These are phyloP conservation scores for Tricladium varicosporioides DNA, from an alignment of 2,329 filamentous ascomycete genomes.

Conservation along the genomic window DNA sequence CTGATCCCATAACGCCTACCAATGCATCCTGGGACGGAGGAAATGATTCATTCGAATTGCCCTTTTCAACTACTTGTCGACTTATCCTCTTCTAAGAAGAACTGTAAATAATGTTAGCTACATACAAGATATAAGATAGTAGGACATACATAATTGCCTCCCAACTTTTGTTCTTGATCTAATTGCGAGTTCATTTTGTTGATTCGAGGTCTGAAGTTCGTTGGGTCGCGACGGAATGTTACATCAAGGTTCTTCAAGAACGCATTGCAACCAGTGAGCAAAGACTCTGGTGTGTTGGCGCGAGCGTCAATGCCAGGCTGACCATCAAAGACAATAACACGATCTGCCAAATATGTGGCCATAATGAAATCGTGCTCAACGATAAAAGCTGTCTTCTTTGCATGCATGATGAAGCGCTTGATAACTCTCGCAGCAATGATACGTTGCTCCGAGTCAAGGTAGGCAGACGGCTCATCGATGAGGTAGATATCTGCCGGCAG, in stretches of 20 bases:
- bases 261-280: conserved; percentile 89
- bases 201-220: conserved; percentile 94
- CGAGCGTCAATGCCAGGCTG: conserved; percentile 83
- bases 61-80: conserved; percentile 56
- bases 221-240: conserved; percentile 96
- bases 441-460: conserved; percentile 98
- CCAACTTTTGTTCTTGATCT: conserved; percentile 94
- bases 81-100: conserved; percentile 88
- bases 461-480: conserved; percentile 96
- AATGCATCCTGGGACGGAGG: conserved; percentile 30
- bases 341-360: conserved; percentile 74
- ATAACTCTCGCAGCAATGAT: conserved; percentile 96
- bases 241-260: conserved; percentile 97
- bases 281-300: conserved; percentile 86
- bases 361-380: conserved; percentile 99
- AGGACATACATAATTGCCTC: conserved; percentile 80
- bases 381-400: conserved; percentile 98
- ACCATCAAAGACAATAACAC: conserved; percentile 98
- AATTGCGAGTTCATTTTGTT: conserved; percentile 96
- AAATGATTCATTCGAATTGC: conserved; percentile 47
- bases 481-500: conserved; percentile 96
- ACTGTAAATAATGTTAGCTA: conserved; percentile 47
- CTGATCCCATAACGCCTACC: conserved; percentile 32
- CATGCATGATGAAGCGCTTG: conserved; percentile 99
- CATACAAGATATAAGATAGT: background rate